Evolutionary conservation across 495 filamentous ascomycete genomes (phyloP), one percentile per base, ranked within the genome.

Genomic region (Xylona heveae): DNA sequence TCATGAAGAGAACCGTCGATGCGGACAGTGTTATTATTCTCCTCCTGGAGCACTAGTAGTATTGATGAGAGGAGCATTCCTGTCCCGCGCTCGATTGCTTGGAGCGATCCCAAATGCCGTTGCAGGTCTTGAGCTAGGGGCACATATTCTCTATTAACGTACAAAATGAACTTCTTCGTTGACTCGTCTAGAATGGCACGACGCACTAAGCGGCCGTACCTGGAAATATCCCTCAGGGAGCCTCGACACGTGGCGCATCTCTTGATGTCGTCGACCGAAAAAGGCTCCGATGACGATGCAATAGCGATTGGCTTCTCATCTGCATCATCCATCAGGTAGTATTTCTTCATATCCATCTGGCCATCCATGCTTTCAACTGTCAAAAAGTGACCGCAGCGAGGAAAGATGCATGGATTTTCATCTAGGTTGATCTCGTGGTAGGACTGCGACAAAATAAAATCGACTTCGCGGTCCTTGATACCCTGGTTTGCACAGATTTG

Each of bases 171-270:
- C 36, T 68, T 72, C 45, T 75, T 78, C 0, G 70, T 72, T 0
- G 66, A 52, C 42, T 78, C 71, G 32, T 82, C 70, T 2, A 83
- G 50, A 29, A 66, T 45, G 4, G 62, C 74, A 3, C 68, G 59
- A 22, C 66, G 59, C 18, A 76, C 59, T 5, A 82, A 63, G 14
- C 74, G 60, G 19, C 70, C 64, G 41, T 84, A 82, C 10, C 76
- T 52, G 6, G 71, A 49, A 33, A 80, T 58, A 28, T 62, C 57
- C 14, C 70, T 55, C 16, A 83, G 51, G 3, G 71, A 60, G 0
- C 62, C 61, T 6, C 73, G 64, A 42, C 76, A 85, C 2, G 38
- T 55, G 2, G 74, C 67, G 49, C 74, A 82, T 3, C 45, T 57
- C 36, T 66, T 70, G 19, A 72, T 48, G 30, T 58, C 57, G 12